Percentiles rank a stretch among this genome's conserved stretches.
These are phyloP conservation scores for Mycena leptocephala DNA, from an alignment of 768 basidiomycete species.

Conservation along the genomic window DNA sequence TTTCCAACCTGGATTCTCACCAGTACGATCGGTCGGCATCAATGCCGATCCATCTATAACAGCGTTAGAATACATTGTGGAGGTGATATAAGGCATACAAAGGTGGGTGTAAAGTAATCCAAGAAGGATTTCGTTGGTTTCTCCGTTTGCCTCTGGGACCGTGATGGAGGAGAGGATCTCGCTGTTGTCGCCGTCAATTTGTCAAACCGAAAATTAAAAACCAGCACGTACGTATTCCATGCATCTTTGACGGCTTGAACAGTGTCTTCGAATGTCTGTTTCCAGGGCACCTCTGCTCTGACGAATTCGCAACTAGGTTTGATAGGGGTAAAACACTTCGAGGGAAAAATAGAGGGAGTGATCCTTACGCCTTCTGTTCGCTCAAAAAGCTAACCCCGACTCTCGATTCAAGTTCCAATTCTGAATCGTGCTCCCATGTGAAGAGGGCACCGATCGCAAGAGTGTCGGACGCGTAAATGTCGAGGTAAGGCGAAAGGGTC, in stretches of 20 bases:
- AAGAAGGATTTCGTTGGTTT: background rate
- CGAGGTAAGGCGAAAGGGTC: background rate
- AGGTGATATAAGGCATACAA: background rate
- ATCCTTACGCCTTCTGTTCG: slow-evolving; percentile 5
- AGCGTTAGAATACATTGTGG: background rate
- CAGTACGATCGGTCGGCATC: slow-evolving; percentile 15
- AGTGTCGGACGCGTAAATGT: slow-evolving; percentile 9
- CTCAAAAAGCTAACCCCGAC: slow-evolving; percentile 15
- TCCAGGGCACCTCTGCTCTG: slow-evolving; percentile 5
- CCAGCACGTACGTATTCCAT: too few relatives aligned
- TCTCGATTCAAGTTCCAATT: background rate
- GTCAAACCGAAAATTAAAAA: too few relatives aligned
- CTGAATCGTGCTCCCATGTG: slow-evolving; percentile 7
- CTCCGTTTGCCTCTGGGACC: slow-evolving; percentile 6
- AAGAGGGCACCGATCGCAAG: slow-evolving; percentile 3
- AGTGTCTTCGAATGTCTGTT: slow-evolving; percentile 10
- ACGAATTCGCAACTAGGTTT: slow-evolving; percentile 6
- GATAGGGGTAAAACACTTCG: background rate
- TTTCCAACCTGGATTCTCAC: slow-evolving; percentile 11
- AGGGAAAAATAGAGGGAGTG: background rate
- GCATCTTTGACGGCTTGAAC: slow-evolving; percentile 8
- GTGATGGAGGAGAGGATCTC: slow-evolving; percentile 10
- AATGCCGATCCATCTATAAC: slow-evolving; percentile 3
- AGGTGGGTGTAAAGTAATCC: slow-evolving; percentile 14
- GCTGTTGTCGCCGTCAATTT: too few relatives aligned